phyloP scores from a whole-genome alignment of 208 protist genomes.

The Porcisia hertigi region DNA sequence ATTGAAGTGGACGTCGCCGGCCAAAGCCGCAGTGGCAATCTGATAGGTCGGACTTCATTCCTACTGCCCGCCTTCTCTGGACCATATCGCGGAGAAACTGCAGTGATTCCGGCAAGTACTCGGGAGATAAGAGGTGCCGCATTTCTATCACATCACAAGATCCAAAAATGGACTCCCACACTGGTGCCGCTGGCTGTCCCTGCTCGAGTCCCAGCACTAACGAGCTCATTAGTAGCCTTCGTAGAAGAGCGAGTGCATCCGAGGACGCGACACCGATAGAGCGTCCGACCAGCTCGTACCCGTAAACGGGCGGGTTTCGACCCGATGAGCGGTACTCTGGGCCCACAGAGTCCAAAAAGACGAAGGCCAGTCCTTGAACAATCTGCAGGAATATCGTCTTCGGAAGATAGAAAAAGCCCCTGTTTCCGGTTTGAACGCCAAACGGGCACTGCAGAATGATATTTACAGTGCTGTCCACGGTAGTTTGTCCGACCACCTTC shows the following conservation, averaged over 20 bases:
- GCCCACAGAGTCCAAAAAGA: conserved; percentile 49
- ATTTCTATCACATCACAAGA: conserved; percentile 9
- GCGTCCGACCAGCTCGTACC: conserved; percentile 18
- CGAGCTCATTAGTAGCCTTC: conserved; percentile 17
- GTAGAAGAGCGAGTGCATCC: conserved; percentile 9
- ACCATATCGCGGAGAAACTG: conserved; percentile 8
- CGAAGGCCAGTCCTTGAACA: conserved; percentile 43
- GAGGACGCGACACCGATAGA: conserved; percentile 2
- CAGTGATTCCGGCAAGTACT: conserved; percentile 9
- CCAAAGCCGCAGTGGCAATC: background rate
- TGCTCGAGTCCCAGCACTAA: conserved; percentile 8
- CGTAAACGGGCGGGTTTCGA: conserved; percentile 14
- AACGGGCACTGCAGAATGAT: conserved; percentile 83
- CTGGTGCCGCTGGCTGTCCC: background rate
- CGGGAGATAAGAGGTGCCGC: conserved; percentile 8
- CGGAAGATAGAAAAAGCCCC: conserved; percentile 70
- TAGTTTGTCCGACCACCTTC: conserved; percentile 74
- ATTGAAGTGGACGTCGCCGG: background rate
- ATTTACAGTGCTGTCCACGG: conserved; percentile 54
- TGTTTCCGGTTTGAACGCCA: conserved; percentile 42
- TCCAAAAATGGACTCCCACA: background rate
- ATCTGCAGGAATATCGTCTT: conserved; percentile 62
- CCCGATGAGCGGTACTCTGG: conserved; percentile 23
- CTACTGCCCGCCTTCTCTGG: background rate
- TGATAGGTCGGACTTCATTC: background rate